phyloP scores from a whole-genome alignment of 2,329 filamentous ascomycete genomes.

The Epichloe hybrida region DNA sequence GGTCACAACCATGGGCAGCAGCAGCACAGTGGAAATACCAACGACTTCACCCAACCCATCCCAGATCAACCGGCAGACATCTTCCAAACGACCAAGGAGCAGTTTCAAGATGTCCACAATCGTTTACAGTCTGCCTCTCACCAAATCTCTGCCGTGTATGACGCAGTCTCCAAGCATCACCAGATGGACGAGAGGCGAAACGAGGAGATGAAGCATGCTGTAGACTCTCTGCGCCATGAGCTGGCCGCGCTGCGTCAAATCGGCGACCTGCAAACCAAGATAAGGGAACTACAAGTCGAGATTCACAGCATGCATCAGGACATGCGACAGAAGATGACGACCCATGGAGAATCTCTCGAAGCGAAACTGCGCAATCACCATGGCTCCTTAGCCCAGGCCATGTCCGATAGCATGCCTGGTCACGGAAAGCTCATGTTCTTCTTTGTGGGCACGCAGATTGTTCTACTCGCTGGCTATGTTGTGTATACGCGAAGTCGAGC shows the following conservation, averaged over 20 bases:
- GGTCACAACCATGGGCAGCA: constrained; percentile 19
- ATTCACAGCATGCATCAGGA: constrained; percentile 44
- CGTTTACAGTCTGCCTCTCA: constrained; percentile 63
- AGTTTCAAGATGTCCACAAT: constrained; percentile 77
- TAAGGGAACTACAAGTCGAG: constrained; percentile 43
- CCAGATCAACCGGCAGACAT: constrained; percentile 34
- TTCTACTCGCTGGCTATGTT: constrained; percentile 56
- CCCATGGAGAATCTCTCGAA: constrained; percentile 39
- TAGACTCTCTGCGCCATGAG: constrained; percentile 33
- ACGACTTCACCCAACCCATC: constrained; percentile 19
- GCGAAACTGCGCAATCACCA: constrained; percentile 38
- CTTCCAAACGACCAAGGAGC: constrained; percentile 38
- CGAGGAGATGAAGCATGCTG: constrained; percentile 35
- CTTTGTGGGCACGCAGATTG: constrained; percentile 60
- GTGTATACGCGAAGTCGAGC: constrained; percentile 68
- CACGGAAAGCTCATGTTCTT: constrained; percentile 49
- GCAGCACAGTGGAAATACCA: constrained; percentile 14
- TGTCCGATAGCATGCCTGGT: constrained; percentile 33
- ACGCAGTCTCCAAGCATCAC: constrained; percentile 37
- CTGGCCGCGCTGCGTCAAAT: constrained; percentile 34
- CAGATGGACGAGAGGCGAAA: constrained; percentile 41
- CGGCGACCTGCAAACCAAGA: constrained; percentile 28
- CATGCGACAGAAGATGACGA: constrained; percentile 33
- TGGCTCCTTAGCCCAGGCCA: constrained; percentile 32
- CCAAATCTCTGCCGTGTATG: constrained; percentile 50